Conservation (phyloP, 2,329 filamentous ascomycete species). For the Huntiella savannae region DNA sequence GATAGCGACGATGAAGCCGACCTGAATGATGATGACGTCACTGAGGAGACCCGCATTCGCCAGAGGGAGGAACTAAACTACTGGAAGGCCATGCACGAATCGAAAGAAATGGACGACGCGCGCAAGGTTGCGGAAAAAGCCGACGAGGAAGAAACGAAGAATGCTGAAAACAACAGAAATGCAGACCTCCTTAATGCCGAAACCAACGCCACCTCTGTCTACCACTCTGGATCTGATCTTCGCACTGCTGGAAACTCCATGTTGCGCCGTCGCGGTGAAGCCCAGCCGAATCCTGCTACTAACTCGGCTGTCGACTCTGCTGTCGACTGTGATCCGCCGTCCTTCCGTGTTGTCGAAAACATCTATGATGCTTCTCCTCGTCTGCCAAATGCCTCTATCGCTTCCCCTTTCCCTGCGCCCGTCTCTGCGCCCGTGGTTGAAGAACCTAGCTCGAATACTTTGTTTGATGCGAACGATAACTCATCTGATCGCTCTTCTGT, state of each 20-base stretch:
- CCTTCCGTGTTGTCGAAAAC: slow-evolving; percentile 31
- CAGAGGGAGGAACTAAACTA: slow-evolving; percentile 47
- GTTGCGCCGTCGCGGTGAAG: slow-evolving; percentile 29
- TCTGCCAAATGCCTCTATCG: not conserved
- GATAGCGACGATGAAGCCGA: slow-evolving; percentile 6
- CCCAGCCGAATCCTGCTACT: slow-evolving; percentile 17
- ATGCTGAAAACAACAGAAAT: slow-evolving; percentile 27
- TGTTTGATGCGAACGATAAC: slow-evolving; percentile 1
- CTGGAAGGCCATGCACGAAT: slow-evolving; percentile 39
- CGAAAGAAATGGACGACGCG: slow-evolving; percentile 24
- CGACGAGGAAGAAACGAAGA: slow-evolving; percentile 11
- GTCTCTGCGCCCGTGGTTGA: not conserved
- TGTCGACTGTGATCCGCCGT: slow-evolving; percentile 13
- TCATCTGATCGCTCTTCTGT: slow-evolving; percentile 5
- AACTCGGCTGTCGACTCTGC: not conserved
- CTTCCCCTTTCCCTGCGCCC: not conserved
- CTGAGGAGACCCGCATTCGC: slow-evolving; percentile 39
- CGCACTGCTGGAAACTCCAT: slow-evolving; percentile 20
- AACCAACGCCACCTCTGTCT: slow-evolving; percentile 34
- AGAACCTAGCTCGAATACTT: slow-evolving; percentile 18
- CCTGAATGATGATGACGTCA: slow-evolving; percentile 30
- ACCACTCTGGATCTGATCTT: slow-evolving; percentile 34
- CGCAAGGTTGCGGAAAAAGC: slow-evolving; percentile 9
- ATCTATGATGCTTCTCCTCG: slow-evolving; percentile 35
- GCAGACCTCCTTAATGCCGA: slow-evolving; percentile 38